These are phyloP conservation scores for Lactarius trivialis DNA, from an alignment of 768 basidiomycete species.

Conservation along the genomic window DNA sequence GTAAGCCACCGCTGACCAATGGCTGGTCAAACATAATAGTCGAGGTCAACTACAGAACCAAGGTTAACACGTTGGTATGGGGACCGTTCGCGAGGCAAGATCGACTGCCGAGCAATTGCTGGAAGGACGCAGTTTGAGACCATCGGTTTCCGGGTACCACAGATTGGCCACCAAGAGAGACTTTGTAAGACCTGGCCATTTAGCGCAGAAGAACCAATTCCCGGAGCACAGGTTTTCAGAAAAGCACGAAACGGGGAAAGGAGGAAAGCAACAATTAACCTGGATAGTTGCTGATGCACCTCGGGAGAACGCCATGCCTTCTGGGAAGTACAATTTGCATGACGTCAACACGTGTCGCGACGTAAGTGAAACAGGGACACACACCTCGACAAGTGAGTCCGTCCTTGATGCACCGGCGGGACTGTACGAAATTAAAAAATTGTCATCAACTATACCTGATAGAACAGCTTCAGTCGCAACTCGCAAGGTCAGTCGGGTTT, in stretches of 20 bases:
- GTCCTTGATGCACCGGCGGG: conserved; percentile 47
- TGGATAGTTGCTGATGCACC: conserved; percentile 45
- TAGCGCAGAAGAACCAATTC: conserved; percentile 44
- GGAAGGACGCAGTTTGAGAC: conserved; percentile 26
- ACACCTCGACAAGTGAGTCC: conserved; percentile 37
- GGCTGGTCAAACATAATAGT: too few relatives aligned
- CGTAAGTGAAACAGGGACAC: neutral
- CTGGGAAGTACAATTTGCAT: conserved; percentile 39
- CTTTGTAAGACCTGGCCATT: conserved; percentile 37
- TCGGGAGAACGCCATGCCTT: conserved; percentile 35
- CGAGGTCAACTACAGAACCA: conserved; percentile 50
- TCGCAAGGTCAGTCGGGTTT: neutral
- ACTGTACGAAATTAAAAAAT: conserved; percentile 45
- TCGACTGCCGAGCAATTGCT: conserved; percentile 43
- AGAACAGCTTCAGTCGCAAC: too few relatives aligned
- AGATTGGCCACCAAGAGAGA: conserved; percentile 40
- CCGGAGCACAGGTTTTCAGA: conserved; percentile 23
- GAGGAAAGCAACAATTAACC: conserved; percentile 36
- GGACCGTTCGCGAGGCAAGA: too few relatives aligned
- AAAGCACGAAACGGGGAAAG: neutral
- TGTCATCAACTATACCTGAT: conserved; percentile 37
- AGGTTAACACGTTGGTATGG: too few relatives aligned
- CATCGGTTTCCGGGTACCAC: conserved; percentile 33
- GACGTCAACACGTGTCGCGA: conserved; percentile 1
- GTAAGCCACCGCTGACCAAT: too few relatives aligned